phyloP scores from a whole-genome alignment of 2,329 filamentous ascomycete species.

The Coniochaeta sp. region DNA sequence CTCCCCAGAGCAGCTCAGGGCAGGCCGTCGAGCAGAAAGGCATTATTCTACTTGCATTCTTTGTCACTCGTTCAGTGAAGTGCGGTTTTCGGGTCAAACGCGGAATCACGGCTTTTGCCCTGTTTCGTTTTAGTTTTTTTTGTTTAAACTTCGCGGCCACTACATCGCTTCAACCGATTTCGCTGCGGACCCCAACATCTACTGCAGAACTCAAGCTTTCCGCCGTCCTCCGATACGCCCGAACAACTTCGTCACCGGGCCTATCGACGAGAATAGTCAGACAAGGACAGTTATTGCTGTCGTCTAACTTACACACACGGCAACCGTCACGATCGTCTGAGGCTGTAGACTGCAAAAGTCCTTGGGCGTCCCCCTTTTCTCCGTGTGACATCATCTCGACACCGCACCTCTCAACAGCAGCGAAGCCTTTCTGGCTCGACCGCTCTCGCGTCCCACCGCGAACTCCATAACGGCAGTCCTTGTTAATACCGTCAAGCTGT shows the following conservation, averaged over 20 bases:
- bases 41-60: not conserved
- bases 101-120: not conserved
- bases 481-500: slow-evolving; percentile 87
- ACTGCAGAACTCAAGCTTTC: not conserved
- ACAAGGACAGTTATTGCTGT: not conserved
- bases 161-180: not conserved
- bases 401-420: not conserved
- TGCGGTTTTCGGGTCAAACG: not conserved
- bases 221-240: not conserved
- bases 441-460: slow-evolving; percentile 12
- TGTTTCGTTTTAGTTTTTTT: not conserved
- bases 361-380: not conserved
- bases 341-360: not conserved
- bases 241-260: not conserved
- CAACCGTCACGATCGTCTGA: not conserved
- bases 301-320: not conserved
- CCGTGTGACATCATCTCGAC: slow-evolving; percentile 2
- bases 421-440: not conserved
- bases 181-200: not conserved
- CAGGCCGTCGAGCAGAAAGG: not conserved
- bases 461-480: slow-evolving; percentile 18
- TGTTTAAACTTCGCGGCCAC: not conserved
- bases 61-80: slow-evolving; percentile 3
- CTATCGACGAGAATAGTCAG: not conserved
- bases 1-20: not conserved